Conservation (phyloP, 2,329 filamentous ascomycete genomes). For the Fusarium armeniacum region DNA sequence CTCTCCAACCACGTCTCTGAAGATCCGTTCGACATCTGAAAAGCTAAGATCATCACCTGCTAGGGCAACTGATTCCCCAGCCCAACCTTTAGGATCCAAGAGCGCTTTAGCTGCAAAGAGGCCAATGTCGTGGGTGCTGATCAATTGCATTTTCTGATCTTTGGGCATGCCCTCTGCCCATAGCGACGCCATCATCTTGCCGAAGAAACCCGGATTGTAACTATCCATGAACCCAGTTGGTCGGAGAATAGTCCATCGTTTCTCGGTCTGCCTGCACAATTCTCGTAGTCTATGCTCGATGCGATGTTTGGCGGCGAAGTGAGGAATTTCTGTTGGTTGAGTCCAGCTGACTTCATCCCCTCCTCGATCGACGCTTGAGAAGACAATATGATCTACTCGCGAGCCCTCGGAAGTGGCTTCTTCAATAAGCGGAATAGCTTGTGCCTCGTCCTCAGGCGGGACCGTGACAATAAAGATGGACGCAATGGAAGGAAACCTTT, state of each 20-base stretch:
- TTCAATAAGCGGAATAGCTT: slow-evolving; percentile 47
- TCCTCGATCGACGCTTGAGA: slow-evolving; percentile 40
- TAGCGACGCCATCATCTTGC: slow-evolving; percentile 47
- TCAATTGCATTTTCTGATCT: slow-evolving; percentile 46
- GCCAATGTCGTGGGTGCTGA: slow-evolving; percentile 50
- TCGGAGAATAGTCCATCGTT: slow-evolving; percentile 47
- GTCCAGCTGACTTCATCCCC: slow-evolving; percentile 29
- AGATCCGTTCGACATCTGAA: slow-evolving; percentile 8
- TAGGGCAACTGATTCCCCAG: slow-evolving; percentile 9
- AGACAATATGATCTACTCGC: slow-evolving; percentile 40
- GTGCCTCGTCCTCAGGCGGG: slow-evolving; percentile 45
- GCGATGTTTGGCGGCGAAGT: slow-evolving; percentile 41
- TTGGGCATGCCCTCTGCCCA: slow-evolving; percentile 46
- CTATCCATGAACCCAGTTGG: slow-evolving; percentile 51
- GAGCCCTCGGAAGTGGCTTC: slow-evolving; percentile 14
- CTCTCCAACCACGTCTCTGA: slow-evolving; percentile 3
- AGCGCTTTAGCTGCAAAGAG: slow-evolving; percentile 25
- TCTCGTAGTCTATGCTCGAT: slow-evolving; percentile 29
- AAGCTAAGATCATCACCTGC: slow-evolving; percentile 33
- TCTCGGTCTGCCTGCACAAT: slow-evolving; percentile 6
- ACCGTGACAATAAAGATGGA: slow-evolving; percentile 50
- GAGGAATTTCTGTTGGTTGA: slow-evolving; percentile 33
- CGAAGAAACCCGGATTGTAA: slow-evolving; percentile 46
- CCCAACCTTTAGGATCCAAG: slow-evolving; percentile 10
- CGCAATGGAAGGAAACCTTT: slow-evolving; percentile 37